A percentile compares a stretch with the other conserved stretches of the same genome.
Evolutionary conservation across 2,329 filamentous ascomycete genomes (phyloP).

Genomic region (Nothophoma quercina): DNA sequence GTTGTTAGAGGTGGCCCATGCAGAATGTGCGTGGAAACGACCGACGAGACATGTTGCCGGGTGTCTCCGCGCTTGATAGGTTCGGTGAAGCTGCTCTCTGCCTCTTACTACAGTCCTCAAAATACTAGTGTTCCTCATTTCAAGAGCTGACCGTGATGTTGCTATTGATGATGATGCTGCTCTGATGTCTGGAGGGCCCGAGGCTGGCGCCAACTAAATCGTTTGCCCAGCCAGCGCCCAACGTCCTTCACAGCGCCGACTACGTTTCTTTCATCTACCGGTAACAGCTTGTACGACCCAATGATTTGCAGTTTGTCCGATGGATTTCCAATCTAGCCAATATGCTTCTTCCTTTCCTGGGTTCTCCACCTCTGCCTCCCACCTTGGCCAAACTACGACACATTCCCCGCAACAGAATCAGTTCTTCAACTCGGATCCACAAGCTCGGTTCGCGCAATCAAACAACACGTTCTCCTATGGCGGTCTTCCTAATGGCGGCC

Average conservation of each 20-base stretch:
- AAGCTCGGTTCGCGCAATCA: slow-evolving; percentile 46
- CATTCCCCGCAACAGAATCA: slow-evolving; percentile 45
- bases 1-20: slow-evolving; percentile 23
- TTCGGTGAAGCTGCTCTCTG: slow-evolving; percentile 6
- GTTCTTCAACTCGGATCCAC: slow-evolving; percentile 42
- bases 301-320: slow-evolving; percentile 44
- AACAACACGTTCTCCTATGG: slow-evolving; percentile 38
- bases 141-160: slow-evolving; percentile 7
- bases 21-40: slow-evolving; percentile 23
- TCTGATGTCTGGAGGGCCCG: slow-evolving; percentile 5
- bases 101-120: not conserved
- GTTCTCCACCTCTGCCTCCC: slow-evolving; percentile 38
- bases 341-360: slow-evolving; percentile 42
- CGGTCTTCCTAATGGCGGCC: slow-evolving; percentile 44
- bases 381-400: slow-evolving; percentile 27
- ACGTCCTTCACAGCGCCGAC: slow-evolving; percentile 11
- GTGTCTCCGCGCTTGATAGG: slow-evolving; percentile 9
- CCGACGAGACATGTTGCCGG: slow-evolving; percentile 20
- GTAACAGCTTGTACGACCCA: slow-evolving; percentile 49
- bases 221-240: too few relatives aligned
- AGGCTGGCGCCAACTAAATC: slow-evolving; percentile 11
- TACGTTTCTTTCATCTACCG: slow-evolving; percentile 45
- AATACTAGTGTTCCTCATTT: slow-evolving; percentile 4
- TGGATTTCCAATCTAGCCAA: slow-evolving; percentile 50
- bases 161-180: slow-evolving; percentile 7